Base-by-base conservation (phyloP, 2,329 filamentous ascomycete genomes). In the Alternaria burnsii region DNA sequence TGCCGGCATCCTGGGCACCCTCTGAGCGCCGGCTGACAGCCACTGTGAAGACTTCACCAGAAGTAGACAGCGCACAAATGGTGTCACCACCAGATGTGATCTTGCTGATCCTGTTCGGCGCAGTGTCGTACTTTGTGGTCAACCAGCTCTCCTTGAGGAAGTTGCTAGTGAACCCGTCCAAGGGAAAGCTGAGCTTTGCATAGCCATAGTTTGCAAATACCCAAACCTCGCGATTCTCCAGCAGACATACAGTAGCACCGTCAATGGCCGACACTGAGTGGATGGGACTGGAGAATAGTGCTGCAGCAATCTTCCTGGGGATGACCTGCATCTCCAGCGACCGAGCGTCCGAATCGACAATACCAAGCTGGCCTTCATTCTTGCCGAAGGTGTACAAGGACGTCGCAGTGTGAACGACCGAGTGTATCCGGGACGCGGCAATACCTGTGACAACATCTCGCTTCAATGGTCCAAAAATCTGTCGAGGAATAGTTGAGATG, bases 201-300 rank as follows among this genome's bases (percentile, higher is more conserved):
- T 97, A 98, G 5, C 94, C 94, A 72, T 97, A 98, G 68, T 96
- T 96, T 1, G 93, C 94, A 71, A 99, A 97, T 0, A 99, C 90
- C 84, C 91, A 96, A 10, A 98, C 93, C 20, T 93, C 93, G 68
- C 91, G 89, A 69, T 93, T 97, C 50, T 93, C 90, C 3, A 99
- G 85, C 28, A 99, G 81, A 63, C 93, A 91, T 1, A 90, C 89
- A 0, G 95, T 97, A 7, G 95, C 95, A 67, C 89, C 90, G 73
- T 98, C 94, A 59, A 96, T 97, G 4, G 94, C 94, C 0, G 92
- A 91, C 0, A 95, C 92, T 76, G 91, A 91, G 26, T 86, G 82
- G 53, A 99, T 97, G 0, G 84, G 74, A 3, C 88, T 87, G 55
- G 84, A 86, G 72, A 95, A 91, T 1, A 97, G 84, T 0, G 93